Base-by-base conservation (phyloP, 2,329 filamentous ascomycete genomes). In the Polytolypa hystricis region DNA sequence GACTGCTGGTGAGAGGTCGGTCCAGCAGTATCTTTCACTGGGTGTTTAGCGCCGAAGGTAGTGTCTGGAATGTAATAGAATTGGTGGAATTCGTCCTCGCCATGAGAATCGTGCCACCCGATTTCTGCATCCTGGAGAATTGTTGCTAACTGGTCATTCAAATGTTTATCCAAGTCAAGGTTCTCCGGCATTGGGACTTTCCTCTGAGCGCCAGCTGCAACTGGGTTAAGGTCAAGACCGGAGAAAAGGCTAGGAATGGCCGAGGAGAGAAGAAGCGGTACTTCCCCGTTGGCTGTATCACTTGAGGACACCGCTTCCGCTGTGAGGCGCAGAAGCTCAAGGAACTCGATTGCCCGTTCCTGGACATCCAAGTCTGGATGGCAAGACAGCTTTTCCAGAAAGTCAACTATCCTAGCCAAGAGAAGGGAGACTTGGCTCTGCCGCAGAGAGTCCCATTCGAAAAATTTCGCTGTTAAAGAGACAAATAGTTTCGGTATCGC, bases 291-390 rank as follows among this genome's bases (percentile, higher is more conserved):
- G 19, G 48, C 42, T 12, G 51, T 42, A 10, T 47, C 42, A 26
- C 52, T 47, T 3, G 57, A 50, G 4, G 51, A 55, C 23, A 67
- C 45, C 27, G 89, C 86, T 62, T 98, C 91, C 1, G 79, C 77
- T 2, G 84, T 85, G 30, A 98, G 69, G 40, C 85, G 85, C 51
- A 96, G 74, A 9, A 96, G 69, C 55, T 98, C 91, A 0, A 86
- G 72, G 49, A 94, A 93, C 54, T 95, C 87, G 1, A 95, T 87
- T 3, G 87, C 81, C 39, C 91, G 77, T 58, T 96, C 91, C 60
- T 98, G 91, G 3, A 98, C 86, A 55, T 98, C 91, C 1, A 98
- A 69, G 49, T 79, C 84, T 0, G 89, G 87, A 55, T 96, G 85
- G 27, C 79, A 69, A 0, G 79, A 77, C 11, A 96, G 61, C 1